Evolutionary conservation across 768 basidiomycete species (phyloP).

Genomic region (Lepiota venenata): DNA sequence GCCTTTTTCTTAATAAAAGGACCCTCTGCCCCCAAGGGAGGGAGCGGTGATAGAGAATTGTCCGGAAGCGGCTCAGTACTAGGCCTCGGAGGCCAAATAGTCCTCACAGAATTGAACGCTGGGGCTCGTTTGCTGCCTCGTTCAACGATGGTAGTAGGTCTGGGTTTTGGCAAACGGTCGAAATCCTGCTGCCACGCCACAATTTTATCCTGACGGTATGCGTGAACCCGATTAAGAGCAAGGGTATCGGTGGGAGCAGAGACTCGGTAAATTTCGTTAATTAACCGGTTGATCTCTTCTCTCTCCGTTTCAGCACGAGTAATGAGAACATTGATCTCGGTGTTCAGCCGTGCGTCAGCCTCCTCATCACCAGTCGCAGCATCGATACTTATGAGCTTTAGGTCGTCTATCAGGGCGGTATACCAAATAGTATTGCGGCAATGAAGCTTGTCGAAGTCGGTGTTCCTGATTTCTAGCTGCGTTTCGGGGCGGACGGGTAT

Average conservation of each 20-base stretch:
- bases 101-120: slow-evolving; percentile 65
- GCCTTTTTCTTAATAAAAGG: slow-evolving; percentile 40
- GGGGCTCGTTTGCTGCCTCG: slow-evolving; percentile 53
- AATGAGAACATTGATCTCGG: slow-evolving; percentile 66
- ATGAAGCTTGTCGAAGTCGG: slow-evolving; percentile 80
- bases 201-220: slow-evolving; percentile 87
- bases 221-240: slow-evolving; percentile 81
- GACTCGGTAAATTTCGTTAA: slow-evolving; percentile 79
- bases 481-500: slow-evolving; percentile 85
- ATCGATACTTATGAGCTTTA: slow-evolving; percentile 74
- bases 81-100: slow-evolving; percentile 67
- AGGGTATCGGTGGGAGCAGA: slow-evolving; percentile 82
- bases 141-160: slow-evolving; percentile 45
- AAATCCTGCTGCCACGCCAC: slow-evolving; percentile 98
- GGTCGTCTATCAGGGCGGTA: slow-evolving; percentile 67
- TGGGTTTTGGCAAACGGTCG: slow-evolving; percentile 76
- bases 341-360: slow-evolving; percentile 56
- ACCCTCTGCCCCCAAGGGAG: slow-evolving; percentile 65
- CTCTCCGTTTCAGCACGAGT: slow-evolving; percentile 71
- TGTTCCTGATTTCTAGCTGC: slow-evolving; percentile 86
- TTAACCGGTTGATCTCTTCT: slow-evolving; percentile 65
- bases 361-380: slow-evolving; percentile 78
- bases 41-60: slow-evolving; percentile 57
- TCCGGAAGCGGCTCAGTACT: slow-evolving; percentile 51
- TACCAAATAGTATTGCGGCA: slow-evolving; percentile 75